Percentiles rank a stretch among this genome's conserved stretches.
Conservation (phyloP, 495 filamentous ascomycete genomes). For the Pseudevernia furfuracea region DNA sequence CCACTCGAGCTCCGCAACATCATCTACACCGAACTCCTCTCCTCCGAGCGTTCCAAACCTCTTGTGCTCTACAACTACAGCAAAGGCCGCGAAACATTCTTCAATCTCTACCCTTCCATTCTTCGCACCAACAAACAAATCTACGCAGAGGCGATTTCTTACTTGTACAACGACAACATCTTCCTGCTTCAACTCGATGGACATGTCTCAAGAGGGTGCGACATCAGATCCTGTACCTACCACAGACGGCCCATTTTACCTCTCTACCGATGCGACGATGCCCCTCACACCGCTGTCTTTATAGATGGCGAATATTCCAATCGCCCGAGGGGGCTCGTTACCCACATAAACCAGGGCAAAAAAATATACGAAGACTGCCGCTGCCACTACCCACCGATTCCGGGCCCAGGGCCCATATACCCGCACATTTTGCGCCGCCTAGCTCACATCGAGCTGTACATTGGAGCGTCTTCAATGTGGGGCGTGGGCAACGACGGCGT, state of each 20-base stretch:
- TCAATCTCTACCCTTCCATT: neutral
- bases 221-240: too few species aligned
- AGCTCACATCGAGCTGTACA: neutral
- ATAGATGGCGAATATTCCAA: neutral
- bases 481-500: neutral
- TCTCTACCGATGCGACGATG: neutral
- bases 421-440: neutral
- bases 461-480: neutral
- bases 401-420: neutral
- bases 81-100: neutral
- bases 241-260: neutral
- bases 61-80: neutral
- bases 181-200: too few species aligned
- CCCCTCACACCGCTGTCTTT: neutral
- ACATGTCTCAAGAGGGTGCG: too few species aligned
- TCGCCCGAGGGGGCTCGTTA: neutral
- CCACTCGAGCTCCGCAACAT: neutral
- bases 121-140: neutral
- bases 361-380: neutral
- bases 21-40: neutral
- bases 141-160: neutral
- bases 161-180: neutral
- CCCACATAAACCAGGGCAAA: neutral
- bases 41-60: neutral
- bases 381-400: neutral